Evolutionary conservation across 768 basidiomycete genomes (phyloP).

Genomic region (Boletellus ananas): DNA sequence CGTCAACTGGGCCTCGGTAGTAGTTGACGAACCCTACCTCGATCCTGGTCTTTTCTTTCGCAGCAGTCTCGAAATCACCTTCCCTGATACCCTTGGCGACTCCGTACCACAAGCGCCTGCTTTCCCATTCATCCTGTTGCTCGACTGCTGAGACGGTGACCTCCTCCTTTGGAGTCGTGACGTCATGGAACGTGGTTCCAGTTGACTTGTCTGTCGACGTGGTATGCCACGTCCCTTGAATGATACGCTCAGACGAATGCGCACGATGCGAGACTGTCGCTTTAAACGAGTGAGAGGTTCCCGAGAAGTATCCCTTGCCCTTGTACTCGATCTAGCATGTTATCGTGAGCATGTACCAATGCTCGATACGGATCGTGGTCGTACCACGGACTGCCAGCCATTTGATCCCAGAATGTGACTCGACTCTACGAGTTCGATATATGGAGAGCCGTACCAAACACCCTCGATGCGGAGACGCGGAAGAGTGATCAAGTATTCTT

Average conservation of each 20-base stretch:
- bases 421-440: slow-evolving; percentile 85
- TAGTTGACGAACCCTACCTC: slow-evolving; percentile 52
- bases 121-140: slow-evolving; percentile 81
- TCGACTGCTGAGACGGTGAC: slow-evolving; percentile 59
- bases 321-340: slow-evolving; percentile 79
- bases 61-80: slow-evolving; percentile 90
- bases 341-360: slow-evolving; percentile 32
- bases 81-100: slow-evolving; percentile 90
- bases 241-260: slow-evolving; percentile 41
- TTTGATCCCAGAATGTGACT: slow-evolving; percentile 72
- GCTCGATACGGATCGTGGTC: slow-evolving; percentile 4
- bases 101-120: slow-evolving; percentile 74
- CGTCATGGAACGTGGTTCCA: slow-evolving; percentile 69
- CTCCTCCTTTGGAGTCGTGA: slow-evolving; percentile 69
- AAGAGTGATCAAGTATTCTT: slow-evolving; percentile 86
- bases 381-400: slow-evolving; percentile 54
- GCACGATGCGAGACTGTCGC: slow-evolving; percentile 62
- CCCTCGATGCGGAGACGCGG: slow-evolving; percentile 92
- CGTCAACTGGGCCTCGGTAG: not conserved
- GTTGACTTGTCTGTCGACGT: slow-evolving; percentile 48
- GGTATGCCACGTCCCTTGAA: slow-evolving; percentile 83
- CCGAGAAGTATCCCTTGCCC: slow-evolving; percentile 93
- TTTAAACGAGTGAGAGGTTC: slow-evolving; percentile 92
- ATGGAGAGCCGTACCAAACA: slow-evolving; percentile 85
- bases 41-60: slow-evolving; percentile 82